phyloP scores from a whole-genome alignment of 306 rosid species.

The Mimosa pudica region DNA sequence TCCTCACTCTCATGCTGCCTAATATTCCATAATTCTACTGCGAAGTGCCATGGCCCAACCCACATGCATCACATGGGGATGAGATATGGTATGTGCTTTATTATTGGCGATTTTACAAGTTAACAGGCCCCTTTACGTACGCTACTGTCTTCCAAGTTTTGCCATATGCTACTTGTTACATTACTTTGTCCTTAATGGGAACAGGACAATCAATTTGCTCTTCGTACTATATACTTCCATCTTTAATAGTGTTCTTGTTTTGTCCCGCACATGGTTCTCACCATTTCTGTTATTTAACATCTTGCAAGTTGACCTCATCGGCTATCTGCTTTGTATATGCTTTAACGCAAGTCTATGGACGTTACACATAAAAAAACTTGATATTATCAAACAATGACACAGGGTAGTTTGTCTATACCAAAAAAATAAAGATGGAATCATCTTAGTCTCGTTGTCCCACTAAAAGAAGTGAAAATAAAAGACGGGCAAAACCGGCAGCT shows the following conservation, averaged over 20 bases:
- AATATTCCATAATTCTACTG: neutral
- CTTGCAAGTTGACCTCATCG: slow-evolving; percentile 1
- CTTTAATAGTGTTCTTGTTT: slow-evolving; percentile 12
- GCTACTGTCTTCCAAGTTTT: neutral
- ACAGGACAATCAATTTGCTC: slow-evolving; percentile 22
- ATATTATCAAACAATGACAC: neutral
- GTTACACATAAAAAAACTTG: neutral
- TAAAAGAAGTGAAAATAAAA: slow-evolving; percentile 40
- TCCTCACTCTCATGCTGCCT: too few species aligned
- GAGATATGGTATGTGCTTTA: neutral
- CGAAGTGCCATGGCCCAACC: neutral
- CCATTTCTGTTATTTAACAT: neutral
- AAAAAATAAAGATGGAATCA: slow-evolving; percentile 15
- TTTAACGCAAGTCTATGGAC: neutral
- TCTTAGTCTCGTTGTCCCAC: slow-evolving; percentile 27
- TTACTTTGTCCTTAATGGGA: slow-evolving; percentile 1
- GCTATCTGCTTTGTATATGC: neutral
- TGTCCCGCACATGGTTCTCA: slow-evolving; percentile 29
- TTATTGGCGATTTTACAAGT: neutral
- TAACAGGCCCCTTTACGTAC: neutral
- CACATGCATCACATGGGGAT: neutral
- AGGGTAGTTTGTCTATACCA: neutral
- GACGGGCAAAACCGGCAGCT: slow-evolving; percentile 11
- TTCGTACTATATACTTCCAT: slow-evolving; percentile 22
- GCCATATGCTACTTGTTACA: neutral